Conservation (phyloP, 768 basidiomycete species). For the Rhizopogon vulgaris region DNA sequence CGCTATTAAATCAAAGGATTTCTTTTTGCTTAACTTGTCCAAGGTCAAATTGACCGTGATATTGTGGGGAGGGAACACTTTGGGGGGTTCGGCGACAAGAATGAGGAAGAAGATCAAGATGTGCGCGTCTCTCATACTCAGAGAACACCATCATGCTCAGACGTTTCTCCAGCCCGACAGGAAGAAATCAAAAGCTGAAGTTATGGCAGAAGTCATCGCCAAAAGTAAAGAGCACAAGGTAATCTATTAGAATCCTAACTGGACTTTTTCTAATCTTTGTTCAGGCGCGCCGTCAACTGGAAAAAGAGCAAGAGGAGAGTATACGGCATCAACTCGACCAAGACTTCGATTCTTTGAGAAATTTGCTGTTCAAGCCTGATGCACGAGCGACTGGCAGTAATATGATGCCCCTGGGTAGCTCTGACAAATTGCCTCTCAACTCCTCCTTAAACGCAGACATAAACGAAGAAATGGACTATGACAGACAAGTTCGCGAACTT, state of each 20-base stretch:
- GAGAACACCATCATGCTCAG: background rate
- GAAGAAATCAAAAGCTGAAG: conserved; percentile 91
- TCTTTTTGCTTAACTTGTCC: conserved; percentile 1
- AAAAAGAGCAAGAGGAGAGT: conserved; percentile 79
- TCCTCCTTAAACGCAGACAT: conserved; percentile 11
- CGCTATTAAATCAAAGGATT: background rate
- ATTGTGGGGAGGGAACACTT: conserved; percentile 72
- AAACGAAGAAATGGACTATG: conserved; percentile 66
- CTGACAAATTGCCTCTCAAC: background rate
- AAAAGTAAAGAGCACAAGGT: conserved; percentile 98
- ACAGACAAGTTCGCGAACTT: conserved; percentile 86
- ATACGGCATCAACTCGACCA: conserved; percentile 85
- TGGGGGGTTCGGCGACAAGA: conserved; percentile 78
- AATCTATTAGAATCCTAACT: conserved; percentile 1
- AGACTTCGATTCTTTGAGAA: conserved; percentile 76
- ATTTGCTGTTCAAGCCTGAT: conserved; percentile 58
- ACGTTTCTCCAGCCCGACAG: conserved; percentile 53
- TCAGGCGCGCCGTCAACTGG: conserved; percentile 82
- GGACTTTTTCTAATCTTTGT: background rate
- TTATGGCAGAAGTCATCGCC: conserved; percentile 96
- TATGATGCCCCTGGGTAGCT: conserved; percentile 26
- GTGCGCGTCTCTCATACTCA: conserved; percentile 25
- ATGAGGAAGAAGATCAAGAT: conserved; percentile 46
- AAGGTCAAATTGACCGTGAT: conserved; percentile 64
- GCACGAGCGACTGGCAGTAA: conserved; percentile 38